A percentile compares a stretch with the other conserved stretches of the same genome.
Evolutionary conservation across 768 basidiomycete species (phyloP).

Genomic region (Strobilomyces dryophilus): DNA sequence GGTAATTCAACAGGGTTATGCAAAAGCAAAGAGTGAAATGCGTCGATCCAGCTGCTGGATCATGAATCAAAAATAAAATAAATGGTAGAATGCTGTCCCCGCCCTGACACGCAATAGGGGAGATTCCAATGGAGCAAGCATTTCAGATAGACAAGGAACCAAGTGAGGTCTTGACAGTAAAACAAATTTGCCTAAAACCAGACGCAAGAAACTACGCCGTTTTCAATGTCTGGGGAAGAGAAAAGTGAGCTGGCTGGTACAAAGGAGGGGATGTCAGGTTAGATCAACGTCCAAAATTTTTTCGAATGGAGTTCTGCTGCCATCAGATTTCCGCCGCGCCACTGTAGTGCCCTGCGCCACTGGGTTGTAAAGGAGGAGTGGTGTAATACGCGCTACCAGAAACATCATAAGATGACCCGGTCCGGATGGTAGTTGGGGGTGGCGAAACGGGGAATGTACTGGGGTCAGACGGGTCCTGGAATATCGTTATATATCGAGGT

Average conservation of each 20-base stretch:
- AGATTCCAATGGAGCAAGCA: background rate
- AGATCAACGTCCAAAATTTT: background rate
- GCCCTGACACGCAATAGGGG: background rate
- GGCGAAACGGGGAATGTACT: slow-evolving; percentile 34
- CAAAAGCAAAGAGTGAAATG: too few relatives aligned
- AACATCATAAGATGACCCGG: slow-evolving; percentile 3
- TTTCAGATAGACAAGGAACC: background rate
- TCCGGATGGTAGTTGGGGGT: slow-evolving; percentile 11
- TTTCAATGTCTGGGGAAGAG: background rate
- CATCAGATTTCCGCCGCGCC: slow-evolving; percentile 26
- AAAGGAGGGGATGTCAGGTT: background rate
- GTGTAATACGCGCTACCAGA: slow-evolving; percentile 12
- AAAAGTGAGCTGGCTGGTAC: background rate
- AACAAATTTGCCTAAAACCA: background rate
- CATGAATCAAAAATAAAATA: background rate
- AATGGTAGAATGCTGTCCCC: background rate
- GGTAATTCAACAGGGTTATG: too few relatives aligned
- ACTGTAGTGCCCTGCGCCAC: slow-evolving; percentile 17
- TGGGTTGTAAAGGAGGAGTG: slow-evolving; percentile 4
- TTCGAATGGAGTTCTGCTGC: background rate
- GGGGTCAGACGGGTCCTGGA: slow-evolving; percentile 35
- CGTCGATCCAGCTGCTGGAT: too few relatives aligned
- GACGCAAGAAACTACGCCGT: background rate
- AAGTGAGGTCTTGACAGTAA: background rate
- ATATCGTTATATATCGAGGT: slow-evolving; percentile 2